Evolutionary conservation across 2,329 filamentous ascomycete genomes (phyloP).

Genomic region (Ustulina deusta): DNA sequence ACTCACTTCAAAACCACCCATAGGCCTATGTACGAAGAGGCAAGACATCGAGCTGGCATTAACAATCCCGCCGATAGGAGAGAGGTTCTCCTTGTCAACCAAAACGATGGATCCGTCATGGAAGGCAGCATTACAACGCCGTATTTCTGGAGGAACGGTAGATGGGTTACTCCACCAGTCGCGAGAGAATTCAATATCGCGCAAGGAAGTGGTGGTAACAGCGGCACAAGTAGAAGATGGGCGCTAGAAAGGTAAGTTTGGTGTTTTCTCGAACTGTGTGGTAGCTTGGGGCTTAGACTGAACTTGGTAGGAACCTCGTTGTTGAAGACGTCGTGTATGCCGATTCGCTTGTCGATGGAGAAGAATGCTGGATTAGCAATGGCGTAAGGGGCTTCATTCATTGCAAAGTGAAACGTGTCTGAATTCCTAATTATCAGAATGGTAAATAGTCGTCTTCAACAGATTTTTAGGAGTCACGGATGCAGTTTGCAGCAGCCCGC

Average conservation of each 20-base stretch:
- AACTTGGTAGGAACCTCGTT: slow-evolving; percentile 64
- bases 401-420: slow-evolving; percentile 52
- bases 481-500: not conserved
- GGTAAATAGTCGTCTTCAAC: not conserved
- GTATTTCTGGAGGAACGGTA: slow-evolving; percentile 78
- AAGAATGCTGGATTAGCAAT: slow-evolving; percentile 90
- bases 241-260: slow-evolving; percentile 72
- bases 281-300: slow-evolving; percentile 24
- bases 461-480: not conserved
- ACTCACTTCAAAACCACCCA: slow-evolving; percentile 89
- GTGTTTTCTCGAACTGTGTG: not conserved
- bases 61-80: slow-evolving; percentile 58
- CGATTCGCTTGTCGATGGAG: slow-evolving; percentile 73
- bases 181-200: slow-evolving; percentile 53
- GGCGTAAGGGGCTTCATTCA: slow-evolving; percentile 82
- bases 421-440: not conserved
- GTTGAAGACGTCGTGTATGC: slow-evolving; percentile 72
- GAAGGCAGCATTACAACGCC: slow-evolving; percentile 87
- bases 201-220: slow-evolving; percentile 77
- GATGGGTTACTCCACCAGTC: slow-evolving; percentile 86
- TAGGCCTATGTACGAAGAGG: slow-evolving; percentile 77
- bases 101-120: slow-evolving; percentile 73
- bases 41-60: slow-evolving; percentile 72
- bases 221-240: slow-evolving; percentile 85
- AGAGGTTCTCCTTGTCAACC: slow-evolving; percentile 83